phyloP scores from a whole-genome alignment of 2,329 filamentous ascomycete species.

The Colletotrichum costaricense region DNA sequence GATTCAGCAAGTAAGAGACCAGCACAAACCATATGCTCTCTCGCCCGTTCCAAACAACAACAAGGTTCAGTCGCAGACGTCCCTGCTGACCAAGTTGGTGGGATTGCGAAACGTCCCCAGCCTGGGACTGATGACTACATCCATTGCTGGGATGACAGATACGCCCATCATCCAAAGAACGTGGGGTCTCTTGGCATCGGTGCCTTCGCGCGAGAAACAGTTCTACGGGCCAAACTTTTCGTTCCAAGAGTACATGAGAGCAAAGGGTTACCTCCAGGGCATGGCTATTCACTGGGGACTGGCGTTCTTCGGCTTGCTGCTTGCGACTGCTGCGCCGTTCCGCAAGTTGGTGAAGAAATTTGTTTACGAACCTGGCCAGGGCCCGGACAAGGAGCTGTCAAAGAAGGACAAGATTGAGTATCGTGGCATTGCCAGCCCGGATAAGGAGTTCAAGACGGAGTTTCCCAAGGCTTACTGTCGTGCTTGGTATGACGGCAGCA shows the following conservation, averaged over 20 bases:
- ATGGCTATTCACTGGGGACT: slow-evolving; percentile 62
- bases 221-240: slow-evolving; percentile 72
- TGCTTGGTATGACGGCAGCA: slow-evolving; percentile 67
- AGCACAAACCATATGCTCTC: slow-evolving; percentile 63
- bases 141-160: slow-evolving; percentile 61
- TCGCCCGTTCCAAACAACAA: slow-evolving; percentile 65
- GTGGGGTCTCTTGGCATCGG: slow-evolving; percentile 69
- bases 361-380: slow-evolving; percentile 66
- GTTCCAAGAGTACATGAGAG: slow-evolving; percentile 65
- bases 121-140: slow-evolving; percentile 68
- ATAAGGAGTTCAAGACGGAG: slow-evolving; percentile 52
- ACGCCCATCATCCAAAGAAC: slow-evolving; percentile 67
- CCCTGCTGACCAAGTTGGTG: slow-evolving; percentile 58
- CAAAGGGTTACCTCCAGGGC: slow-evolving; percentile 61
- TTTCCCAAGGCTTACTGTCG: slow-evolving; percentile 65
- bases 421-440: slow-evolving; percentile 72
- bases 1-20: slow-evolving; percentile 57
- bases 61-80: slow-evolving; percentile 41
- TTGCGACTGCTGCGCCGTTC: slow-evolving; percentile 58
- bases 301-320: slow-evolving; percentile 53
- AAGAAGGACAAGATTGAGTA: slow-evolving; percentile 72
- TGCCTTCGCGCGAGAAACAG: slow-evolving; percentile 53
- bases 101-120: slow-evolving; percentile 61
- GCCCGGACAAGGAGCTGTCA: slow-evolving; percentile 62
- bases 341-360: slow-evolving; percentile 56